phyloP scores from a whole-genome alignment of 805 yeast species.

The Diddensiella caesifluorescens region DNA sequence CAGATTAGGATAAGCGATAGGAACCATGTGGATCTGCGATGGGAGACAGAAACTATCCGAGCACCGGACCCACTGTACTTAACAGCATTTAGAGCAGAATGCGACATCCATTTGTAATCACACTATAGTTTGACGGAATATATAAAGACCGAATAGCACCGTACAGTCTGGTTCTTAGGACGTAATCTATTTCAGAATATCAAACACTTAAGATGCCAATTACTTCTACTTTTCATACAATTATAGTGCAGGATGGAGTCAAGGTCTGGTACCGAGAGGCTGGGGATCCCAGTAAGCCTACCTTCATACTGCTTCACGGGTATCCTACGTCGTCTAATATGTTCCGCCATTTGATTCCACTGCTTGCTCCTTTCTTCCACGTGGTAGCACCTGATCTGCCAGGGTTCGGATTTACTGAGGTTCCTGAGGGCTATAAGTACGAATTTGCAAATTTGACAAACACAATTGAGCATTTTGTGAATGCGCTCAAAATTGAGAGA shows the following conservation, averaged over 20 bases:
- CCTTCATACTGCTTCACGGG: constrained; percentile 40
- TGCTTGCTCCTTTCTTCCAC: constrained; percentile 35
- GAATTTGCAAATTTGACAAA: constrained; percentile 34
- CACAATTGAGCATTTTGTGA: constrained; percentile 32
- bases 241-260: constrained; percentile 20
- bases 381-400: constrained; percentile 45
- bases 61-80: too few relatives aligned
- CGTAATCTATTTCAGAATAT: too few relatives aligned
- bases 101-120: too few relatives aligned
- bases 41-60: too few relatives aligned
- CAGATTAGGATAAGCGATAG: too few relatives aligned
- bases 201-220: too few relatives aligned
- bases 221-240: constrained; percentile 9
- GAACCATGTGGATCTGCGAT: too few relatives aligned
- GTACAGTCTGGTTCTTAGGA: too few relatives aligned
- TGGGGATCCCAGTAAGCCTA: constrained; percentile 34
- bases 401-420: constrained; percentile 16
- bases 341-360: constrained; percentile 37
- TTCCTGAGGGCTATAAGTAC: constrained; percentile 29
- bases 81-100: too few relatives aligned
- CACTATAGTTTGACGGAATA: too few relatives aligned
- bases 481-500: constrained; percentile 26
- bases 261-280: constrained; percentile 40
- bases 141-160: too few relatives aligned
- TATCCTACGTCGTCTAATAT: constrained; percentile 41